These are phyloP conservation scores for Blepharisma stoltei DNA, from an alignment of 73 alveolate species.

Conservation along the genomic window DNA sequence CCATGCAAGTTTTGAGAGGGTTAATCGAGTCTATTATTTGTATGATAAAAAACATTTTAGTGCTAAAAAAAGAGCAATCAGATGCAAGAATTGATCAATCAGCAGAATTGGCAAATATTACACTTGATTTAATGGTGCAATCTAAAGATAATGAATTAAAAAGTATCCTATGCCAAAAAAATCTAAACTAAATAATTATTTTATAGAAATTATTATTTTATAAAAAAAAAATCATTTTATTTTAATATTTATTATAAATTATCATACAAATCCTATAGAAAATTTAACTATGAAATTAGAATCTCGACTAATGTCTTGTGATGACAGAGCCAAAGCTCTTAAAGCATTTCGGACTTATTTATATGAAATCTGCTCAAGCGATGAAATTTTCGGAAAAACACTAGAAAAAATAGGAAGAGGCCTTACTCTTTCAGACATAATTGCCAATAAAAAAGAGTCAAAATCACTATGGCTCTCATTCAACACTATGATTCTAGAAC, in stretches of 20 bases:
- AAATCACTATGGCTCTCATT: neutral
- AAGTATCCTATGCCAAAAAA: too few relatives aligned
- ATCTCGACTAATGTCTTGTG: conserved; percentile 6
- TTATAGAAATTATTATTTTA: too few relatives aligned
- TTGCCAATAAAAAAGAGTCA: neutral
- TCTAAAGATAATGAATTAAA: conserved; percentile 2
- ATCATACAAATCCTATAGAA: conserved; percentile 22
- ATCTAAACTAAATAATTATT: too few relatives aligned
- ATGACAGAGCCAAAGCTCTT: neutral
- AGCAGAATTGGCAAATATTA: conserved; percentile 6
- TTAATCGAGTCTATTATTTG: neutral
- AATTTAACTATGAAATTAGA: neutral
- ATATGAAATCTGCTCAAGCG: neutral
- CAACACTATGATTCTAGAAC: neutral
- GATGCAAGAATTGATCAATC: neutral
- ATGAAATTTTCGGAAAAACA: neutral
- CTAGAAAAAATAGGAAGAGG: neutral
- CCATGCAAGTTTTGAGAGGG: neutral
- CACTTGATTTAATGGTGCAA: conserved; percentile 9
- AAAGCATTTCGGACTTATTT: neutral
- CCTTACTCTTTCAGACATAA: neutral
- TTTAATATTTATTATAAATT: too few relatives aligned
- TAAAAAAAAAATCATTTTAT: too few relatives aligned
- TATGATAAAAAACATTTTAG: neutral
- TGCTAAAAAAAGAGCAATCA: neutral